Evolutionary conservation across 192 early-diverging fungal genomes (phyloP), one percentile per base, ranked within the genome.

Genomic region (Entomortierella lignicola): DNA sequence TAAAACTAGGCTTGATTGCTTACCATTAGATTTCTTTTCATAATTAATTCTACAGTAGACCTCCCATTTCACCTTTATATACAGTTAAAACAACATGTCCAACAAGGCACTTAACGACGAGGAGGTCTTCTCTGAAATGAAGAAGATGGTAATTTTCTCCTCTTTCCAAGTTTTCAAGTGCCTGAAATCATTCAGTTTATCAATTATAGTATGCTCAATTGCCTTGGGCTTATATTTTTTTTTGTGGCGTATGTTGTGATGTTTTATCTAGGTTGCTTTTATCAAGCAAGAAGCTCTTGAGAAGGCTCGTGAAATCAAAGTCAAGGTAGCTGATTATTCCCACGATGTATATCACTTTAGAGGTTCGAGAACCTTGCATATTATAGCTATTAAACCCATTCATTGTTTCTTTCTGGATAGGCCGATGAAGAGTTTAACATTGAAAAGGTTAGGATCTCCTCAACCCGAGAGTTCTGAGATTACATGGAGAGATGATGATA

Each of bases 391-490:
- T 15, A 5, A 50, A 5, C 47, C 4, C 12, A 27, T 31, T 63
- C 30, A 2, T 71, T 55, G 37, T 44, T 32, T 23, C 18, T 44
- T 4, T 25, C 13, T 21, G 6, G 0, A 21, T 71, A 94, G 92
- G 98, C 98, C 56, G 96, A 99, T 83, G 98, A 99, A 71, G 98
- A 99, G 77, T 99, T 98, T 90, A 99, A 99, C 86, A 99, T 99
- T 87, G 98, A 99, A 87, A 96, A 96, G 90, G 89, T 89, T 51
- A 63, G 54, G 34, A 17, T 12, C n/a, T n/a, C n/a, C n/a, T n/a
- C n/a, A n/a, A n/a, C n/a, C n/a, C 30, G 8, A n/a, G 4, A 58
- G 56, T 4, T n/a, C 56, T n/a, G n/a, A n/a, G 34, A 21, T 37
- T 37, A 10, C 34, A 10, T 37, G 10, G 34, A 37, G 34, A 10